Base-by-base conservation (phyloP, 352 stramenopile genomes). In the Elongisporangium senticosum region DNA sequence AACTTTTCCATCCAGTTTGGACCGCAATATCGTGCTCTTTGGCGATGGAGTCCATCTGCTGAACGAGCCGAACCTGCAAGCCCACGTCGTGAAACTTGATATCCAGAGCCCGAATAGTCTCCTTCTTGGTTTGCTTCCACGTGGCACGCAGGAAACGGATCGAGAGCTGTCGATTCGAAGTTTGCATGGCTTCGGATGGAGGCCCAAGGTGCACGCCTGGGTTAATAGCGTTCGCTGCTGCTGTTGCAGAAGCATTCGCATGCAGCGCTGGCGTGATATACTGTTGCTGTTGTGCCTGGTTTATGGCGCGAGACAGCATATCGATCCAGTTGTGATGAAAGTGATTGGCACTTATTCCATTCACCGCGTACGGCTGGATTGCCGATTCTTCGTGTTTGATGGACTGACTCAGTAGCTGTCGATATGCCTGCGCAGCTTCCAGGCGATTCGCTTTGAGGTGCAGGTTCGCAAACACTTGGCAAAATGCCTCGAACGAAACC, bases 121-220 rank as follows among this genome's bases (percentile, higher is more conserved):
- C 71, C 15, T 67, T 64, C 56, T 78, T 83, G 14, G 69, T 78
- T 39, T 74, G 66, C 37, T 78, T 55, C 74, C 74, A 83, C 11
- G 64, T 78, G 26, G 61, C 62, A 2, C 56, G 57, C 6, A 83
- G 62, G 23, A 79, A 83, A 13, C 68, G 68, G 15, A 59, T 58
- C 3, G 74, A 72, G 3, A 79, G 64, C 19, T 58, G 52, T 20
- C 66, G 61, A 14, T 72, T 78, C 4, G 66, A 69, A 4, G 53
- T 20, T 4, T 65, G 7, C 19, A 80, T 53, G 0, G 66, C 65
- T 14, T 83, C 74, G 0, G 71, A 63, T n/a, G 67, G 58, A 22
- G 66, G 43, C 1, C 66, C 74, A 8, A 83, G 66, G 52, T 79
- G 62, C 11, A 83, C 62, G 2, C 62, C 57, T 14, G 64, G 55